Base-by-base conservation (phyloP, 2,329 filamentous ascomycete species). In the Fulvia fulva region DNA sequence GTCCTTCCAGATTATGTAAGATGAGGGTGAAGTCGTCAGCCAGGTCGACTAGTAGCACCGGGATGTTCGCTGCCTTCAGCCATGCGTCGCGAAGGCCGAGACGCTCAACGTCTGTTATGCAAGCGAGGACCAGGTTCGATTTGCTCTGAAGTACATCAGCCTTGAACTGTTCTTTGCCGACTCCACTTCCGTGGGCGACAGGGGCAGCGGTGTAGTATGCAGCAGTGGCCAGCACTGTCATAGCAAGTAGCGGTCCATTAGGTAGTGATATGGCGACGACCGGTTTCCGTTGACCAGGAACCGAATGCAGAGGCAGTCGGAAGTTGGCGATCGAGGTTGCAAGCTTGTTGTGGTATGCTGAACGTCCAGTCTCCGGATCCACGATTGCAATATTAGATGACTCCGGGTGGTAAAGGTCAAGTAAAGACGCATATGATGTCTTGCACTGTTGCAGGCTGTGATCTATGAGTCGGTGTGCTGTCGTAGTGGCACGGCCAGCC, bases 241-340 rank as follows among this genome's bases (percentile, higher is more conserved):
- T 72, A 9, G 80, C 81, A n/a, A 83, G 71, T 1, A 82, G 68
- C 11, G 79, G 79, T 3, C 81, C 81, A 62, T 83, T 84, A 1
- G 80, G 80, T 5, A 84, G 66, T 1, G 80, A 77, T 47, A 83
- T 76, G 26, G 78, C 80, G 9, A 82, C 74, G 12, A 79, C 71
- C 2, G 78, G 77, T 60, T 79, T 79, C 22, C 37, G 54, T 21
- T 58, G 55, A 22, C 51, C 57, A 0, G 58, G 37, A 12, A 7
- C 30, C 12, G 55, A 41, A n/a, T 47, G 53, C 25, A 47, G 11
- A n/a, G 47, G 47, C 46, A 68, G 30, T 0, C 56, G 55, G 56
- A 73, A 73, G 25, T 63, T 55, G 14, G 56, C 51, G n/a, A 73
- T 61, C 26, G 64, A 66, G 12, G 52, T 53, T 14, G 67, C 59